Percentiles rank a stretch among this genome's conserved stretches.
phyloP scores from a whole-genome alignment of 1,139 yeast genomes.

The Nadsonia commutata region DNA sequence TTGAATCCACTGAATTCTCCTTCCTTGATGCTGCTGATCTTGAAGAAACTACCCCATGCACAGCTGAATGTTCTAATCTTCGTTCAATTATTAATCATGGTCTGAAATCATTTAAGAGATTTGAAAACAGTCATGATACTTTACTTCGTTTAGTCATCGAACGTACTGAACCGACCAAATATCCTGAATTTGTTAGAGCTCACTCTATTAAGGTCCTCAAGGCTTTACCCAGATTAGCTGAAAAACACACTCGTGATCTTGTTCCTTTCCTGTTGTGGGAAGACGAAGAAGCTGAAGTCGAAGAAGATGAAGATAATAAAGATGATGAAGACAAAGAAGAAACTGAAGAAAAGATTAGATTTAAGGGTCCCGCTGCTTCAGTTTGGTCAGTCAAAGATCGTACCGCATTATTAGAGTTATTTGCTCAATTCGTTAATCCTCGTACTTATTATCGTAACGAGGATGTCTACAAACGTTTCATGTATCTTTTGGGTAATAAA shows the following conservation, averaged over 20 bases:
- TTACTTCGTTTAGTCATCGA: not conserved
- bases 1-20: not conserved
- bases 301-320: conserved; percentile 14
- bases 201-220: conserved; percentile 38
- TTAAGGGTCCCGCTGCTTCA: conserved; percentile 10
- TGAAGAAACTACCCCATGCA: not conserved
- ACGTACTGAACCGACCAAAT: conserved; percentile 2
- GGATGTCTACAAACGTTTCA: conserved; percentile 37
- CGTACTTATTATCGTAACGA: conserved; percentile 37
- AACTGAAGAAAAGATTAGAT: conserved; percentile 6
- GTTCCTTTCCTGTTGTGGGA: conserved; percentile 31
- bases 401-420: conserved; percentile 41
- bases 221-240: conserved; percentile 52
- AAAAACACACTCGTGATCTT: conserved; percentile 38
- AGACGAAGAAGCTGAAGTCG: conserved; percentile 20
- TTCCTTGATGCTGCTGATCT: not conserved
- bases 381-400: conserved; percentile 51
- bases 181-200: conserved; percentile 29
- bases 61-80: not conserved
- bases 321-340: conserved; percentile 13
- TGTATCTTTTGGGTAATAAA: conserved; percentile 49
- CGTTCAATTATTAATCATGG: not conserved
- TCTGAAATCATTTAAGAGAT: not conserved
- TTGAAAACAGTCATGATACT: not conserved
- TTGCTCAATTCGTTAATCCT: conserved; percentile 52